Evolutionary conservation across 2,329 filamentous ascomycete species (phyloP), one percentile per base, ranked within the genome.

Genomic region (Talaromyces sp.): DNA sequence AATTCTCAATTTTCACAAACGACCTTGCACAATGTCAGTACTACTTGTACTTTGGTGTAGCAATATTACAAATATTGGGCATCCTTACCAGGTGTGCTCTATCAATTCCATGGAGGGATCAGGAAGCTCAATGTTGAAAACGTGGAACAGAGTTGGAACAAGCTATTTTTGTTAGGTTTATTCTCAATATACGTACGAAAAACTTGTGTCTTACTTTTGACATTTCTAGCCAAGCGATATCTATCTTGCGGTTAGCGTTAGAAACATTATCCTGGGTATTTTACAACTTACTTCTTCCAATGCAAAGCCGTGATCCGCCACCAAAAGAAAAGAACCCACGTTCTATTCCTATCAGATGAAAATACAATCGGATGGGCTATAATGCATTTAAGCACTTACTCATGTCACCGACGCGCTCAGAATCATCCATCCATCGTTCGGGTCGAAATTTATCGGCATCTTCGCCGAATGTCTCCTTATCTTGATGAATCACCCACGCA

Each of bases 291-390:
- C 64, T 65, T 26, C 57, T 60, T 29, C 60, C 60, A 56, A 64
- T 56, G 46, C 65, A 64, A 19, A 54, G 26, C 19, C 66, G 60
- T 26, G 64, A 59, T 11, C 60, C 64, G 9, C 31, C 52, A 10
- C 66, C 66, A 50, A 67, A 65, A 17, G 56, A 55, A 58, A 65
- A 62, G 62, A 63, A 66, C 19, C 59, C 55, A 3, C 62, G 57
- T 24, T 59, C 63, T 64, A 24, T 21, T 14, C 10, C 35, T n/a
- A 17, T 32, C 31, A 35, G 6, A 21, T 58, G 13, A 58, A n/a
- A 26, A 11, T 14, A 4, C 8, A 11, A 26, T 14, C 13, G 13
- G 3, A 24, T 29, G 24, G 4, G 21, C 4, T 29, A 7, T 27
- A 32, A 43, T 27, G 14, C 1, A 55, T 29, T 35, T 9, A 29